Conservation (phyloP, 768 basidiomycete genomes). For the Stropharia rugosoannulata region DNA sequence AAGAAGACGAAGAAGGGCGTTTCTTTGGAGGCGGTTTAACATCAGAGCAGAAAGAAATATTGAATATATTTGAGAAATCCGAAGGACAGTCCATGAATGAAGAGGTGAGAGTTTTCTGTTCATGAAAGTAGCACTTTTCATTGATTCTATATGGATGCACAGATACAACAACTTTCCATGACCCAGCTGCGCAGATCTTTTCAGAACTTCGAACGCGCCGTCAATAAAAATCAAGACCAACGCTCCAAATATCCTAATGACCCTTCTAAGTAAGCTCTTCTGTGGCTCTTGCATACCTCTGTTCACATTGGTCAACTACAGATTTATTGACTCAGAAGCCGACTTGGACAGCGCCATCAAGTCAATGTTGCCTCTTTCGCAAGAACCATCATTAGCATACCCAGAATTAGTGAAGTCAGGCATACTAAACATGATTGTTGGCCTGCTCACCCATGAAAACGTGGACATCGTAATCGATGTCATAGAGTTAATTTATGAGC, state of each 20-base stretch:
- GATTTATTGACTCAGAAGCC: conserved; percentile 98
- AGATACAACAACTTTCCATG: conserved; percentile 70
- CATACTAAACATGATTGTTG: conserved; percentile 67
- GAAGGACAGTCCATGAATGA: conserved; percentile 62
- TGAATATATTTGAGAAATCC: conserved; percentile 89
- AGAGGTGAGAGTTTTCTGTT: conserved; percentile 50
- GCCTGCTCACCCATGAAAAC: conserved; percentile 93
- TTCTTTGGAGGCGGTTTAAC: conserved; percentile 96
- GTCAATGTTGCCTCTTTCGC: conserved; percentile 83
- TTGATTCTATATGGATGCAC: neutral
- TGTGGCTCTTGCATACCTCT: neutral
- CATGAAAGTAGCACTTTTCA: neutral
- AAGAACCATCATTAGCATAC: conserved; percentile 80
- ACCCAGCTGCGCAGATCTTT: conserved; percentile 73
- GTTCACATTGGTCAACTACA: conserved; percentile 27
- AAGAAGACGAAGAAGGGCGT: conserved; percentile 90
- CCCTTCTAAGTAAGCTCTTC: conserved; percentile 70
- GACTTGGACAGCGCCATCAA: conserved; percentile 90
- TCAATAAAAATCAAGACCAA: conserved; percentile 94
- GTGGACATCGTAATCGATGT: conserved; percentile 96
- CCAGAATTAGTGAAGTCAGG: conserved; percentile 85
- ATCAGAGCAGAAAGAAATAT: conserved; percentile 89
- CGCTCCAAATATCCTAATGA: conserved; percentile 94
- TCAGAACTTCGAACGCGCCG: conserved; percentile 81
- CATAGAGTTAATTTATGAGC: conserved; percentile 88